Evolutionary conservation across 306 rosid species (phyloP).

Genomic region (Trifolium repens): DNA sequence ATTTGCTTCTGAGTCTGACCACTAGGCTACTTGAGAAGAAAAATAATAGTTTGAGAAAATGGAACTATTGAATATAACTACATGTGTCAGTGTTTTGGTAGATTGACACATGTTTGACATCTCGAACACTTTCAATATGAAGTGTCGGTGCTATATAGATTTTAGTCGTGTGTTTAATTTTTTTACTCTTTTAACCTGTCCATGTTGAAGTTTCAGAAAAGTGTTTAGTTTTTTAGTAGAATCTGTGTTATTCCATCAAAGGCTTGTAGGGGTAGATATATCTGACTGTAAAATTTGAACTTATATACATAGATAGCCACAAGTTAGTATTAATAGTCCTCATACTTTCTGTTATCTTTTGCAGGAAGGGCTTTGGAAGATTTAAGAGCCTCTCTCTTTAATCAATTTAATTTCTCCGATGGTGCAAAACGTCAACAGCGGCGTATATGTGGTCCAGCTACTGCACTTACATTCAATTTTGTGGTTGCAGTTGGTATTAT

Average conservation of each 20-base stretch:
- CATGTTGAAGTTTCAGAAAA: background rate
- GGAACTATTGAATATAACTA: background rate
- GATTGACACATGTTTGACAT: background rate
- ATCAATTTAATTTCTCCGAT: constrained; percentile 65
- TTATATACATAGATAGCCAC: background rate
- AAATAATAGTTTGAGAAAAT: background rate
- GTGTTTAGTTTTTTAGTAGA: background rate
- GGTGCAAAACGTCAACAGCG: constrained; percentile 78
- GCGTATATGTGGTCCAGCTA: constrained; percentile 70
- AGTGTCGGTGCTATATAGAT: background rate
- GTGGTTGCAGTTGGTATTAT: constrained; percentile 83
- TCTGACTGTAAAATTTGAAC: constrained; percentile 24
- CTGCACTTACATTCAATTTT: constrained; percentile 86
- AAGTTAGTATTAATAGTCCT: constrained; percentile 11
- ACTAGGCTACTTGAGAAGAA: no score
- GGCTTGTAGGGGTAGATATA: background rate
- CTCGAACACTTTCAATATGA: background rate
- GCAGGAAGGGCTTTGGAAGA: constrained; percentile 83
- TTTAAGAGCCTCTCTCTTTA: constrained; percentile 68
- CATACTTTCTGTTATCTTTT: constrained; percentile 1
- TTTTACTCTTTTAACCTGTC: background rate
- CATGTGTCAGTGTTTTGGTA: background rate
- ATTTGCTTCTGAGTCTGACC: no score
- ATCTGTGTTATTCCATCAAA: constrained; percentile 4
- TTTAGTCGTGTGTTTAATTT: background rate